Base-by-base conservation (phyloP, 768 basidiomycete genomes). In the Amyloporia xantha region DNA sequence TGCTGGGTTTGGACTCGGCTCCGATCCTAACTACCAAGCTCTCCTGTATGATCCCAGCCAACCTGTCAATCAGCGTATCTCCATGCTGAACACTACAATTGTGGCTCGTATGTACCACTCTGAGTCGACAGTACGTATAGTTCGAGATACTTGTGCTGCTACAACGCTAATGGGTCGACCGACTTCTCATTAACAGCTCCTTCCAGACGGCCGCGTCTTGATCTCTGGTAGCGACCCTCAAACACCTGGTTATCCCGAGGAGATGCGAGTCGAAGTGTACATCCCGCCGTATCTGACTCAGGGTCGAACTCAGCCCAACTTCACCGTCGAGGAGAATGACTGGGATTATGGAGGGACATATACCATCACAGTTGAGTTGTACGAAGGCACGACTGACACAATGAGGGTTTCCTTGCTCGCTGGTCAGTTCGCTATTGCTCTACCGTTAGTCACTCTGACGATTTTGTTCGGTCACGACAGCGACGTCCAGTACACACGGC, bases 281-380 rank as follows among this genome's bases (percentile, higher is more conserved):
- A 77, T 87, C 57, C 95, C 95, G 5, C 89, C 87, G 13, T 97
- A 95, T 65, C 75, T 91, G 51, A 80, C 68, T 53, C 66, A 76
- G 53, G 85, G 85, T 9, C 66, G 73, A 52, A 62, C 54, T 4
- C 85, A 84, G 49, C 92, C 86, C 0, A 69, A 65, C 37, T 85
- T 81, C 62, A 79, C 71, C 19, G 71, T 86, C 38, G 54, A 71
- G 0, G 61, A 70, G 49, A 77, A 71, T 10, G 86, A 91, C 59
- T 89, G 86, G 85, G 63, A 57, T 0, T 79, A 82, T 24, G 73
- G 77, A 0, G 72, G 73, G 10, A 62, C 62, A n/a, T 79, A 80
- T 55, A 60, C 64, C 1, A 83, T 91, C 54, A 69, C 65, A 0
- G 72, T 76, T 47, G 66, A 56, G 20, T 63, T 73, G 3, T 59